A percentile compares a stretch with the other conserved stretches of the same genome.
Conservation (phyloP, 2,329 filamentous ascomycete genomes). For the Coleophoma eucalyptorum region DNA sequence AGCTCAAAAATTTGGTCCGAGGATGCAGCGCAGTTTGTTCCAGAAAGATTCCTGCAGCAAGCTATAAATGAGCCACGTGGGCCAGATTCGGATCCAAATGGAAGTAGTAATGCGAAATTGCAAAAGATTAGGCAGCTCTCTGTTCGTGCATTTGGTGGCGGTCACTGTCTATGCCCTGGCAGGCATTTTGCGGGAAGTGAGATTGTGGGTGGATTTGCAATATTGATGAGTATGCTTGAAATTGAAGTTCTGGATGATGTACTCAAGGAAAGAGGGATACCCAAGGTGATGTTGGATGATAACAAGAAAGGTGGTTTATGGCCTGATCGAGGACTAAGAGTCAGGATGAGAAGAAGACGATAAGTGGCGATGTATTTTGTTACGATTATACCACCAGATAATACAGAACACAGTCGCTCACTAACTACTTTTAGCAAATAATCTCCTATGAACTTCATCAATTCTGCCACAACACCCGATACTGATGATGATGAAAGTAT, state of each 20-base stretch:
- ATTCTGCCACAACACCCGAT: neutral
- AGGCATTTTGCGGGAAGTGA: neutral
- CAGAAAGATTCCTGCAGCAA: neutral
- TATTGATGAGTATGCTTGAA: neutral
- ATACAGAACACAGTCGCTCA: too few relatives aligned
- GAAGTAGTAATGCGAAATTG: neutral
- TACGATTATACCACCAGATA: too few relatives aligned
- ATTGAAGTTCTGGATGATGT: neutral
- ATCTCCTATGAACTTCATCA: neutral
- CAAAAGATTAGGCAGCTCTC: neutral
- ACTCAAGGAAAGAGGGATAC: neutral
- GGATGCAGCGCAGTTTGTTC: neutral
- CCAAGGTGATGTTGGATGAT: neutral
- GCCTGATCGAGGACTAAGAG: neutral
- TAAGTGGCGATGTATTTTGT: neutral
- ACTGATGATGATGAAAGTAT: too few relatives aligned
- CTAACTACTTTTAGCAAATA: neutral
- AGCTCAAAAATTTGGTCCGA: neutral
- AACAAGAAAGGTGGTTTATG: neutral
- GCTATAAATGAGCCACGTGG: neutral
- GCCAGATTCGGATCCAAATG: neutral
- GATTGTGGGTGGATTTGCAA: neutral
- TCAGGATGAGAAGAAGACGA: neutral
- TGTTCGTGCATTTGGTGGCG: neutral
- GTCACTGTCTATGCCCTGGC: slow-evolving; percentile 1